Conservation (phyloP, 306 rosid genomes). For the Betula pendula region DNA sequence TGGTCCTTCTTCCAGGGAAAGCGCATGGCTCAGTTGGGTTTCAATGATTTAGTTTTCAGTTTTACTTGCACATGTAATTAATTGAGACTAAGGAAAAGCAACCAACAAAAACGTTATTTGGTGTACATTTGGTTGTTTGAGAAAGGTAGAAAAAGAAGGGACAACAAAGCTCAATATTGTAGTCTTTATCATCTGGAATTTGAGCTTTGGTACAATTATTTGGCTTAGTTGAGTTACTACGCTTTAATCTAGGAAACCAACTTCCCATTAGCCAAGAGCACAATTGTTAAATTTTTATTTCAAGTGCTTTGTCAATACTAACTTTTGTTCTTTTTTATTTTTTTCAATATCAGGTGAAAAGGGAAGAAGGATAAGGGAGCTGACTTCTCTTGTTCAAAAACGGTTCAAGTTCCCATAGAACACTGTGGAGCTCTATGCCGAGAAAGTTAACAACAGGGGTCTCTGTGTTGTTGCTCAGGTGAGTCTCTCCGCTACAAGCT, state of each 20-base stretch:
- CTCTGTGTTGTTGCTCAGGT: slow-evolving; percentile 63
- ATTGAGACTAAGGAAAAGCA: too few relatives aligned
- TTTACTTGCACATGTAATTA: too few relatives aligned
- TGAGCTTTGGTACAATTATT: background rate
- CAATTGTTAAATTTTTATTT: background rate
- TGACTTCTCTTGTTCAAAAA: slow-evolving; percentile 77
- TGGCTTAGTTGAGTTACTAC: background rate
- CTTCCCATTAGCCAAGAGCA: background rate
- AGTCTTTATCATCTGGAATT: background rate
- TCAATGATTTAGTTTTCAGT: background rate
- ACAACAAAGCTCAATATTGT: too few relatives aligned
- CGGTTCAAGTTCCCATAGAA: slow-evolving; percentile 71
- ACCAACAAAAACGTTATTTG: background rate
- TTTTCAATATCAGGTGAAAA: slow-evolving; percentile 44
- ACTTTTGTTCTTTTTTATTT: background rate
- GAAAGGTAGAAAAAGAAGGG: background rate
- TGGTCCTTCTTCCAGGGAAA: background rate
- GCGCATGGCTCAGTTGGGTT: background rate
- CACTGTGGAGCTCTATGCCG: slow-evolving; percentile 79
- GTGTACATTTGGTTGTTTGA: too few relatives aligned
- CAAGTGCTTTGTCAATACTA: background rate
- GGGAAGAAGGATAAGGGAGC: slow-evolving; percentile 71
- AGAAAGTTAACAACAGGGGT: slow-evolving; percentile 76
- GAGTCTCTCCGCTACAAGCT: slow-evolving; percentile 78
- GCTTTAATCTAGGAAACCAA: background rate